Base-by-base conservation (phyloP, 1,284 basidiomycete species). In the Schizopora paradoxa region DNA sequence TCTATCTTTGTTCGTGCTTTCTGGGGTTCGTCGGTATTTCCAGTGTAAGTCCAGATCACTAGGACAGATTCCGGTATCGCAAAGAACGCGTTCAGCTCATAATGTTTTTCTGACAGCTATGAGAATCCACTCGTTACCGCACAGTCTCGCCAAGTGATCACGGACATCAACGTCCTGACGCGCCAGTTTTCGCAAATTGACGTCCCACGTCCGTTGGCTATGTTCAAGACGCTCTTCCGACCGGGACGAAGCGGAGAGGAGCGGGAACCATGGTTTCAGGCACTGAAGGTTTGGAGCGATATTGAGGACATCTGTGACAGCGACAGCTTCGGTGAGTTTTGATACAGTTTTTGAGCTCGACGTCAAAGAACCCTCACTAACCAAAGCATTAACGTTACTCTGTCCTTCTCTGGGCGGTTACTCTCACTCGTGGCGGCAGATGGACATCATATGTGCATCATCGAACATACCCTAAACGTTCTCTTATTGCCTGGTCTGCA, bases 51-150 rank as follows among this genome's bases (percentile, higher is more conserved):
- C 31, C n/a, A 4, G 13, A 6, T 32, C 33, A 42, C 21, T 14
- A 18, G 7, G 8, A 27, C 11, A 16, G 21, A 21, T 48, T 23
- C 19, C 25, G 21, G 6, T n/a, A 25, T 13, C 42, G n/a, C 35
- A 41, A 43, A 47, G 43, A 40, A 21, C 18, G 37, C 22, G 8
- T 10, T 45, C 22, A 26, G 19, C 27, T 35, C 18, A 38, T 44
- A 45, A 40, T 27, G 25, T 19, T 44, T 36, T 37, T 34, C 39
- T 11, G 32, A 29, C 53, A 79, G 78, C 50, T 87, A 87, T 56
- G 84, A 87, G 62, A 87, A 86, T 56, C 85, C 84, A 4, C 59
- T 84, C 51, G 58, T 87, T 27, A 86, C 82, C 22, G 82, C 83
- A 34, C 82, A 77, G 1, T 84, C 84, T 22, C 77, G 81, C 37